Base-by-base conservation (phyloP, 1,139 yeast species). In the Kodamaea anthophila region DNA sequence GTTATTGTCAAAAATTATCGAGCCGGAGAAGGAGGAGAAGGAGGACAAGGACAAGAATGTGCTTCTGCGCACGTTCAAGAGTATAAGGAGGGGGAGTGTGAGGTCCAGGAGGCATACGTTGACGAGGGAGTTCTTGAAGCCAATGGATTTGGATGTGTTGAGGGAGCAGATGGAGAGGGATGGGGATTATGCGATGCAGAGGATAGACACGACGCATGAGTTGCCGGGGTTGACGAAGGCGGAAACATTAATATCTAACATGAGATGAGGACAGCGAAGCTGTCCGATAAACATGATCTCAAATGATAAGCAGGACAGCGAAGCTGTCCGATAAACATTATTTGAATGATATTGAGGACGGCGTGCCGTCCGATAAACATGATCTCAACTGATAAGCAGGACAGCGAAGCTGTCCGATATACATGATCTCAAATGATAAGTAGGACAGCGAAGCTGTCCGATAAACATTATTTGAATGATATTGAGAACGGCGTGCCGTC, bases 161-260 rank as follows among this genome's bases (percentile, higher is more conserved):
- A 51, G 74, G 36, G 39, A 42, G 27, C 66, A 65, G 38, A 69
- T 69, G 74, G 51, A 63, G 27, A 43, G 44, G 20, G 49, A 44
- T 18, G 72, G 72, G 8, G 67, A 65, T 36, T 58, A 58, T 32
- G 46, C 48, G 15, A 50, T 69, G 37, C 62, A 62, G 18, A 52
- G 73, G 42, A 54, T 68, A 19, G 47, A 52, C 28, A 65, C 74
- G 10, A 60, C 73, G 8, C 74, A 68, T 34, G 70, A 65, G 26
- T 50, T 70, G 28, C 74, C 74, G 1, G 76, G 76, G 3, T 55
- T 70, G 34, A 59, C 71, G 2, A 69, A 66, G 38, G 75, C 75
- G 3, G 73, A 67, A 37, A 64, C 70, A 4, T 58, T 70, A 34
- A 47, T 70, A n/a, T n/a, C n/a, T n/a, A n/a, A n/a, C n/a, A n/a